Evolutionary conservation across 1,284 basidiomycete genomes (phyloP).

Genomic region (Jaminaea rosea): DNA sequence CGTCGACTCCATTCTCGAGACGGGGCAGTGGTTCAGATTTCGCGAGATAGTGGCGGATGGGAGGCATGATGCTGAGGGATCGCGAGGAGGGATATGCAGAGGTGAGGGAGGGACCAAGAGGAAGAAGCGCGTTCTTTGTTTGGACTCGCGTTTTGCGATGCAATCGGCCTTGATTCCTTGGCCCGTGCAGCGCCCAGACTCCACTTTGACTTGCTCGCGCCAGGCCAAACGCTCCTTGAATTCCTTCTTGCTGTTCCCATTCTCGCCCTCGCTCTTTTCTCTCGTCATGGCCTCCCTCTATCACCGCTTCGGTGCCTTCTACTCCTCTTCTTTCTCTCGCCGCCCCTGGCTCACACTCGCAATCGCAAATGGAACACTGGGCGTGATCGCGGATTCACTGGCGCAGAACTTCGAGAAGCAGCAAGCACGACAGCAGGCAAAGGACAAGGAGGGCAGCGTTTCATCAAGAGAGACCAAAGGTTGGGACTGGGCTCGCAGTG

Average conservation of each 20-base stretch:
- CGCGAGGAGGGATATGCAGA: background rate
- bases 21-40: slow-evolving; percentile 42
- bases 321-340: slow-evolving; percentile 34
- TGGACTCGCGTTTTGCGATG: no score
- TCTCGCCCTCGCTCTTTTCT: background rate
- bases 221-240: no score
- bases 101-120: background rate
- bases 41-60: slow-evolving; percentile 28
- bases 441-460: background rate
- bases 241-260: no score
- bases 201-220: no score
- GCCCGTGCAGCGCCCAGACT: no score
- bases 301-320: slow-evolving; percentile 23
- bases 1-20: slow-evolving; percentile 33
- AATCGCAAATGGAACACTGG: slow-evolving; percentile 37
- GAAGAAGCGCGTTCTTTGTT: no score
- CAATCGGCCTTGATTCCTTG: no score
- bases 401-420: slow-evolving; percentile 35
- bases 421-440: background rate
- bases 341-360: slow-evolving; percentile 42
- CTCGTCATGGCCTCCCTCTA: background rate
- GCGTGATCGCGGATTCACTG: slow-evolving; percentile 34
- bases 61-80: background rate
- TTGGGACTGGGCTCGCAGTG: slow-evolving; percentile 33
- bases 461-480: background rate